phyloP scores from a whole-genome alignment of 2,329 filamentous ascomycete genomes.

The Cercospora sojina region DNA sequence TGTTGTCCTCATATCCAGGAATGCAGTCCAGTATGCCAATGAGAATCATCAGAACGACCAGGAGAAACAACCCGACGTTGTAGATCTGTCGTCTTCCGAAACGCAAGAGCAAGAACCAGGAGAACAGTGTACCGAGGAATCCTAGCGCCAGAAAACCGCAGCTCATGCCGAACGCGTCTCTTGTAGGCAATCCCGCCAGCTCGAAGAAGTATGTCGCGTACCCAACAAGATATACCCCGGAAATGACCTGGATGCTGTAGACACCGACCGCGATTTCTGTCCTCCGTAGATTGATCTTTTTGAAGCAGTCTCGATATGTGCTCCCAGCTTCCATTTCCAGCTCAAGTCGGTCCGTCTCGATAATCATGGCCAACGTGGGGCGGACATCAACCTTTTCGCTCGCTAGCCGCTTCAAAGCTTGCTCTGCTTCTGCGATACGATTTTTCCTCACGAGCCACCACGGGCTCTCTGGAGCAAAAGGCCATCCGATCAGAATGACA shows the following conservation, averaged over 20 bases:
- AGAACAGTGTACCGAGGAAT: constrained; percentile 44
- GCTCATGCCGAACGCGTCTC: constrained; percentile 44
- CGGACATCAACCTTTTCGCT: constrained; percentile 43
- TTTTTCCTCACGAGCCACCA: constrained; percentile 43
- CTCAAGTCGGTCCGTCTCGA: constrained; percentile 41
- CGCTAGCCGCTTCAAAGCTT: constrained; percentile 39
- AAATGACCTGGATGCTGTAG: constrained; percentile 46
- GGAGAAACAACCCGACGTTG: constrained; percentile 38
- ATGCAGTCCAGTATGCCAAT: constrained; percentile 44
- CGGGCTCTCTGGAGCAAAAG: constrained; percentile 42
- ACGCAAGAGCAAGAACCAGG: constrained; percentile 43
- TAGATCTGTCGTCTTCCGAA: constrained; percentile 45
- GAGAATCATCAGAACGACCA: constrained; percentile 40
- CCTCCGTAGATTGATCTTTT: constrained; percentile 43
- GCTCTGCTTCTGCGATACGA: constrained; percentile 39
- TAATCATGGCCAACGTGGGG: constrained; percentile 42
- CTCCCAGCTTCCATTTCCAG: constrained; percentile 43
- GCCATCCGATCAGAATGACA: constrained; percentile 40
- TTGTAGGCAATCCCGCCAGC: constrained; percentile 43
- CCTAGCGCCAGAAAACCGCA: constrained; percentile 46
- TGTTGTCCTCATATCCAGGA: constrained; percentile 33
- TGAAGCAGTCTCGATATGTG: constrained; percentile 45
- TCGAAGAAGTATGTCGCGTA: constrained; percentile 53
- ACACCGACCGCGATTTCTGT: constrained; percentile 48
- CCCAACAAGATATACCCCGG: constrained; percentile 46